Evolutionary conservation across 345 rosid genomes (phyloP), one percentile per base, ranked within the genome.

Genomic region (Abelmoschus esculentus): DNA sequence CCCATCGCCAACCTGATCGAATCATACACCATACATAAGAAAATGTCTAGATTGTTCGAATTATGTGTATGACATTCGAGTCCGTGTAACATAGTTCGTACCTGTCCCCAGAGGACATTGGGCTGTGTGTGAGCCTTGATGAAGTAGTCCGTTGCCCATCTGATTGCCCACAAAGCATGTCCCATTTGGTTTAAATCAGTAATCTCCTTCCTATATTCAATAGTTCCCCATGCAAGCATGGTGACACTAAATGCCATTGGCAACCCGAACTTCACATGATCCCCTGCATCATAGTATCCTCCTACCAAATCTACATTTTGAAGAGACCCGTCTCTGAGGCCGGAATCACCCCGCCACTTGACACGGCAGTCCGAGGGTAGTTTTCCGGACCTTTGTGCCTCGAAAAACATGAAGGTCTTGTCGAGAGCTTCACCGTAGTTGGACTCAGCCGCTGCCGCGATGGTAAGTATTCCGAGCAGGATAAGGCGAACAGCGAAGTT

Each of bases 91-190:
- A 44, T 44, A 44, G 49, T 6, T 29, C 19, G 15, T 78, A 86
- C 93, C 86, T 92, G 91, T 59, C 83, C 93, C 90, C 89, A 92
- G 6, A 92, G 85, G 64, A 87, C 81, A 78, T 89, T 73, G 1
- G 96, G 89, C 36, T 89, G 79, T 7, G 89, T 76, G 70, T 92
- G 93, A 14, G 93, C 91, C 74, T 86, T 87, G 54, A 92, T 49
- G 80, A 89, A 92, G 73, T 90, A 92, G 74, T 90, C 96, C 58
- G 96, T 85, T 8, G 85, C 96, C 96, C 96, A 92, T 81, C 73
- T 80, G 59, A 92, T 80, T 40, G 96, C 83, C 80, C 78, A 76
- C 66, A 90, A 68, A 15, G 90, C 19, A 31, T 84, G 80, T 22
- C 74, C 83, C 84, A 93, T 82, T 76, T 91, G 92, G 76, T 83